phyloP scores from a whole-genome alignment of 176 grass and related monocot genomes.

The Oryza coarctata region DNA sequence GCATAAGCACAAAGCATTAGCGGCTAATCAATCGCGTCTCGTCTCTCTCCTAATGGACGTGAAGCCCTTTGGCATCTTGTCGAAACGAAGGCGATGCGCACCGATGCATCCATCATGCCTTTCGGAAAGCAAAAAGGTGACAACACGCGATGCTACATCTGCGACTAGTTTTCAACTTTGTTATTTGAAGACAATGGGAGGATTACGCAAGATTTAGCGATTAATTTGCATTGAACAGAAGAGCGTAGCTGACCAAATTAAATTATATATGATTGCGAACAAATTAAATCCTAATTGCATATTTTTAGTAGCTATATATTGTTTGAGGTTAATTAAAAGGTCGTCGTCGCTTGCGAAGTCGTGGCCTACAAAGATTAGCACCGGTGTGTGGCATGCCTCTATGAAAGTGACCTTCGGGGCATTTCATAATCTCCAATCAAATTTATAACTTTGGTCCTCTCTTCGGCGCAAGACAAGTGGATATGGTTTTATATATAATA shows the following conservation, averaged over 20 bases:
- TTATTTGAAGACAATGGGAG: too few species aligned
- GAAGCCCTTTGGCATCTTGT: slow-evolving; percentile 8
- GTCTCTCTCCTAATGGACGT: background rate
- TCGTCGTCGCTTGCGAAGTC: slow-evolving; percentile 8
- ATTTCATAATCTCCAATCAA: slow-evolving; percentile 3
- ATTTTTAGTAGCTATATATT: background rate
- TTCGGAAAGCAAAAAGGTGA: slow-evolving; percentile 30
- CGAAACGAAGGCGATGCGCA: slow-evolving; percentile 24
- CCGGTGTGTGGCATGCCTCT: background rate
- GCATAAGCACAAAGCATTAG: slow-evolving; percentile 21
- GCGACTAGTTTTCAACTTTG: background rate
- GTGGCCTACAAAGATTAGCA: slow-evolving; percentile 6
- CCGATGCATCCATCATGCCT: slow-evolving; percentile 15
- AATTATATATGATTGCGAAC: too few species aligned
- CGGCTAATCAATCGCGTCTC: background rate
- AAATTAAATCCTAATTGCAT: background rate
- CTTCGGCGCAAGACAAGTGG: background rate
- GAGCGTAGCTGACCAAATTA: background rate
- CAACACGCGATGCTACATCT: background rate
- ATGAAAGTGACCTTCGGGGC: slow-evolving; percentile 1
- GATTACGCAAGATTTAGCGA: background rate
- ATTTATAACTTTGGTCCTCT: background rate
- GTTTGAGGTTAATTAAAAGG: too few species aligned
- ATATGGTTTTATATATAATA: slow-evolving; percentile 46
- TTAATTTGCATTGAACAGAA: background rate